These are phyloP conservation scores for Discostella stelligeroides DNA, from an alignment of 108 stramenopile species.

Conservation along the genomic window DNA sequence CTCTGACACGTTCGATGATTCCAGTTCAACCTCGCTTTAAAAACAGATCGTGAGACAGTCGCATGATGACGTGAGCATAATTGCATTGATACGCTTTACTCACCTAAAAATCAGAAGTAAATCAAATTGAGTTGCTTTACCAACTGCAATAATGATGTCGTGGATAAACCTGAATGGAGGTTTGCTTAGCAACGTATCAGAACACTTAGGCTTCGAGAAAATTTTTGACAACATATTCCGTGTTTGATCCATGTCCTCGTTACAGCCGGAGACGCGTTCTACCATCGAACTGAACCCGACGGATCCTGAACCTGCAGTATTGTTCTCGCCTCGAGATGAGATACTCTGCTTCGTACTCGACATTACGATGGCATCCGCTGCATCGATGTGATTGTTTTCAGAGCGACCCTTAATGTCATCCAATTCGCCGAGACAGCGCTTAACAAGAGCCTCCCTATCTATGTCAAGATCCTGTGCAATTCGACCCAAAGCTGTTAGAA, in stretches of 20 bases:
- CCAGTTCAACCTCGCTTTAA: conserved; percentile 37
- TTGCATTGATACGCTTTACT: neutral
- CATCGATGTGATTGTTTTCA: neutral
- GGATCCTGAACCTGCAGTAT: too few relatives aligned
- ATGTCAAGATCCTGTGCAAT: conserved; percentile 32
- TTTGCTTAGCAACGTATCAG: conserved; percentile 77
- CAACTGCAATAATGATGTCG: conserved; percentile 73
- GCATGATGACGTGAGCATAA: neutral
- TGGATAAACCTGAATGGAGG: conserved; percentile 88
- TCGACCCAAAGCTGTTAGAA: conserved; percentile 24
- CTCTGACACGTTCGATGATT: conserved; percentile 60
- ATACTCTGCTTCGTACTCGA: too few relatives aligned
- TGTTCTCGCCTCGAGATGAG: too few relatives aligned
- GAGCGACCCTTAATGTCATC: conserved; percentile 21
- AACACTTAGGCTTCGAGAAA: conserved; percentile 72
- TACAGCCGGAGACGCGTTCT: conserved; percentile 20
- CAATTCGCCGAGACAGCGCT: conserved; percentile 33
- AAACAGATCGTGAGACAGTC: neutral
- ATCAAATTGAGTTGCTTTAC: conserved; percentile 48
- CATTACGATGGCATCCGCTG: neutral
- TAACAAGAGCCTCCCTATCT: conserved; percentile 20
- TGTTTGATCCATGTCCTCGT: conserved; percentile 44
- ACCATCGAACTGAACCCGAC: neutral
- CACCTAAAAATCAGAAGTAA: conserved; percentile 35
- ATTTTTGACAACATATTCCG: conserved; percentile 46